phyloP scores from a whole-genome alignment of 129 eudicot species.

The Kitagawia praeruptora region DNA sequence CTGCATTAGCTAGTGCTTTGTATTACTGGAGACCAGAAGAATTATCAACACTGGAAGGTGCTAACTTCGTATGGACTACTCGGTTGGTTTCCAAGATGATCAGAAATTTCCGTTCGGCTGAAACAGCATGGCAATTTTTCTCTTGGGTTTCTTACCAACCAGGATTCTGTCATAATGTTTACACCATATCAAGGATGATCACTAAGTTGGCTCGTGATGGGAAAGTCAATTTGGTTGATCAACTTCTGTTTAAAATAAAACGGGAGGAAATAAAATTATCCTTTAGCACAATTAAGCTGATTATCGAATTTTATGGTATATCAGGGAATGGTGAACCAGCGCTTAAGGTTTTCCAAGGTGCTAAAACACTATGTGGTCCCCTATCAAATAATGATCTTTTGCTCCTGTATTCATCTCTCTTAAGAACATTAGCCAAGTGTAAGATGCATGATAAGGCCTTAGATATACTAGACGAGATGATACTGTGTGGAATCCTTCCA shows the following conservation, averaged over 20 bases:
- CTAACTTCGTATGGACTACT: constrained; percentile 77
- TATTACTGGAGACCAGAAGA: constrained; percentile 60
- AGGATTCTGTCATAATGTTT: constrained; percentile 56
- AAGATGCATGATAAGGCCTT: constrained; percentile 45
- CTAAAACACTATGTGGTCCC: constrained; percentile 44
- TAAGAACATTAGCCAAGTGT: constrained; percentile 67
- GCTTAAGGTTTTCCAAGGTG: constrained; percentile 36
- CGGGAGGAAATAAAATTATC: constrained; percentile 47
- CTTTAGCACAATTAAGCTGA: constrained; percentile 36
- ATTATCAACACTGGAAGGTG: constrained; percentile 55
- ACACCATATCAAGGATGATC: constrained; percentile 68
- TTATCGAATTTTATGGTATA: constrained; percentile 68
- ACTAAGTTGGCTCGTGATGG: constrained; percentile 61
- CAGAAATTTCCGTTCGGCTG: constrained; percentile 55
- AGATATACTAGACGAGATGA: constrained; percentile 70
- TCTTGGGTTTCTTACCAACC: constrained; percentile 69
- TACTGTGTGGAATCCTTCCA: constrained; percentile 46
- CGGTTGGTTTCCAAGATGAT: constrained; percentile 78
- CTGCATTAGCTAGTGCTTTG: constrained; percentile 58
- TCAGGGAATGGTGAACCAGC: constrained; percentile 67
- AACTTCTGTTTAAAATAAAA: constrained; percentile 42
- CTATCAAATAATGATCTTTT: constrained; percentile 33
- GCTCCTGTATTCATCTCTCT: constrained; percentile 57
- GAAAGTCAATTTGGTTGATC: constrained; percentile 35
- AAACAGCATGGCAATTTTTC: constrained; percentile 81